Percentiles rank a stretch among this genome's conserved stretches.
These are phyloP conservation scores for Colletotrichum liaoningense DNA, from an alignment of 2,329 filamentous ascomycete species.

Conservation along the genomic window DNA sequence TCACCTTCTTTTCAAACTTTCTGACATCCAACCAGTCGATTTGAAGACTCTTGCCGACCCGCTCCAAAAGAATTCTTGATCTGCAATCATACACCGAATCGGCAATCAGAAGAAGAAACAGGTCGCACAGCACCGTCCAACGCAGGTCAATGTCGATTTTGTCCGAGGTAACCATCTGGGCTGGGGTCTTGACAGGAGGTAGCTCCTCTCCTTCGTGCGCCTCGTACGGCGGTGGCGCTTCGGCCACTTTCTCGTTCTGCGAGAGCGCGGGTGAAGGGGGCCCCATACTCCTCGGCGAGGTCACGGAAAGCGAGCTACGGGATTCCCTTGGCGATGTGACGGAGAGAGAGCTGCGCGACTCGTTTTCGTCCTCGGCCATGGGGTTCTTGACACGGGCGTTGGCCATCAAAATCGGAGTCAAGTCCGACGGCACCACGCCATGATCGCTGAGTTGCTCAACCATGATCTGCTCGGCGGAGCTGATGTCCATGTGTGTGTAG, in stretches of 20 bases:
- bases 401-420: conserved; percentile 88
- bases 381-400: conserved; percentile 96
- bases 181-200: conserved; percentile 83
- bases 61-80: conserved; percentile 85
- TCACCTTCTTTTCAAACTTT: conserved; percentile 96
- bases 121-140: conserved; percentile 96
- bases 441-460: conserved; percentile 96
- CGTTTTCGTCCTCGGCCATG: conserved; percentile 68
- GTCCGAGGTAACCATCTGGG: conserved; percentile 81
- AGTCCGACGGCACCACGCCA: conserved; percentile 85
- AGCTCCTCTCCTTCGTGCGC: conserved; percentile 76
- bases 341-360: conserved; percentile 8
- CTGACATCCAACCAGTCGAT: conserved; percentile 94
- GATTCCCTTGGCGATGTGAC: conserved; percentile 18
- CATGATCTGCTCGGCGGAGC: conserved; percentile 92
- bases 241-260: conserved; percentile 58
- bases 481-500: conserved; percentile 97
- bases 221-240: conserved; percentile 69
- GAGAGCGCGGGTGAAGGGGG: conserved; percentile 41
- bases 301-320: conserved; percentile 10
- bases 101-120: conserved; percentile 96
- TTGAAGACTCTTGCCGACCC: conserved; percentile 82
- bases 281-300: conserved; percentile 28
- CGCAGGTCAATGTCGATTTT: conserved; percentile 96
- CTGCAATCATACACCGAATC: conserved; percentile 93